Percentiles rank a stretch among this genome's conserved stretches.
Conservation (phyloP, 306 rosid species). For the Astragalus membranaceus region DNA sequence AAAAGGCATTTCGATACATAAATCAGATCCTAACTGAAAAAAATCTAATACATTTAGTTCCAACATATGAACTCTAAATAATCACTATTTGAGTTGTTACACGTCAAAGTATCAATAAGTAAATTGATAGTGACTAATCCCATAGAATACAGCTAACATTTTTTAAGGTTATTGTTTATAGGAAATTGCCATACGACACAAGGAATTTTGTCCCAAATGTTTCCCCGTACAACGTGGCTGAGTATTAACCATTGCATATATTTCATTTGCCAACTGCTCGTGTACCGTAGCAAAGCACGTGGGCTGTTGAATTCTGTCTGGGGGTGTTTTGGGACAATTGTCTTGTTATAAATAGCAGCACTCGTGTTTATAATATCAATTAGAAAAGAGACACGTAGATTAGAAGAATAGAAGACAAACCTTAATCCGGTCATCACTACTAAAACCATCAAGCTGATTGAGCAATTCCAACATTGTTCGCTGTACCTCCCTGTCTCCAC, state of each 20-base stretch:
- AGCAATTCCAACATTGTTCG: slow-evolving; percentile 94
- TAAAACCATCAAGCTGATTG: slow-evolving; percentile 96
- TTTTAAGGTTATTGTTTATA: not conserved
- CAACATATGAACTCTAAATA: not conserved
- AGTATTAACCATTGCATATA: no score
- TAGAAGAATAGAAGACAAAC: slow-evolving; percentile 29
- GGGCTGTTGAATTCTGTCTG: no score
- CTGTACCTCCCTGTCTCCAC: slow-evolving; percentile 98
- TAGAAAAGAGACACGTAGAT: not conserved
- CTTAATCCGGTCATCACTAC: slow-evolving; percentile 90
- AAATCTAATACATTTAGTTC: not conserved
- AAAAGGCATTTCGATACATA: not conserved
- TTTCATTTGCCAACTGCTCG: no score
- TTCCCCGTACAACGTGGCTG: no score
- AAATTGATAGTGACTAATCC: not conserved
- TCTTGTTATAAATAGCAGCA: no score
- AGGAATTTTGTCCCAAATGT: no score
- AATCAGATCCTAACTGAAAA: not conserved
- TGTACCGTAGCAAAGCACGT: no score
- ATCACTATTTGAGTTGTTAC: not conserved
- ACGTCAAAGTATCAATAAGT: not conserved
- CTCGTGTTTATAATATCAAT: not conserved
- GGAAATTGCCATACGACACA: no score
- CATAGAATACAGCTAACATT: not conserved
- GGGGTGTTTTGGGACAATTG: no score